Evolutionary conservation across 2,329 filamentous ascomycete genomes (phyloP), one percentile per base, ranked within the genome.

Genomic region (Colletotrichum spinosum): DNA sequence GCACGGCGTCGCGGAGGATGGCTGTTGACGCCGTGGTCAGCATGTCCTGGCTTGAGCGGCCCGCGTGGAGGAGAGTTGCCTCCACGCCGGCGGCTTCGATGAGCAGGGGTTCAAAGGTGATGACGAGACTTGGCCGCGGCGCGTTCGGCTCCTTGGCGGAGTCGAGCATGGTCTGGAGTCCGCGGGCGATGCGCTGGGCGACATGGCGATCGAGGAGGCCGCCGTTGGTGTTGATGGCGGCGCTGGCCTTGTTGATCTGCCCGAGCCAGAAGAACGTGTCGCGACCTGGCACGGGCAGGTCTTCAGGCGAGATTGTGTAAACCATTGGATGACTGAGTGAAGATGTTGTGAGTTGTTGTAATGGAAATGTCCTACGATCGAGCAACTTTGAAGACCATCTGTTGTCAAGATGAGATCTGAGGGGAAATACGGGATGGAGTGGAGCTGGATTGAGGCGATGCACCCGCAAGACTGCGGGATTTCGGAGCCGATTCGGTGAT

Each of bases 31-130:
- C 63, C 7, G 63, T 66, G 8, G 52, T 53, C 15, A 66, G 58
- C 63, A 66, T 66, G 8, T 66, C 63, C 6, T 66, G 63, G n/a
- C 63, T 66, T 1, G 63, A 66, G 3, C 63, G 59, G 6, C 63
- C 63, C n/a, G 63, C 63, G 38, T 66, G 63, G 2, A 66, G 63
- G 4, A 66, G 59, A 0, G 63, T 66, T 33, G 59, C 63, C 17
- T 66, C 59, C 3, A 66, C 53, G 1, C 63, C 59, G 2, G 63
- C 59, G 8, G 48, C 42, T 49, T 66, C 17, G 25, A 66, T 64
- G 6, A 66, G 44, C 6, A 66, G 48, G 12, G 63, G 63, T 42
- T 66, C 63, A 4, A 66, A 66, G 6, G 63, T 66, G 3, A 66
- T 66, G 37, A 66, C 63, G n/a, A 62, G 59, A 17, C 41, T 45